Percentiles rank a stretch among this genome's conserved stretches.
These are phyloP conservation scores for Aspergillus sergii DNA, from an alignment of 2,329 filamentous ascomycete species.

Conservation along the genomic window DNA sequence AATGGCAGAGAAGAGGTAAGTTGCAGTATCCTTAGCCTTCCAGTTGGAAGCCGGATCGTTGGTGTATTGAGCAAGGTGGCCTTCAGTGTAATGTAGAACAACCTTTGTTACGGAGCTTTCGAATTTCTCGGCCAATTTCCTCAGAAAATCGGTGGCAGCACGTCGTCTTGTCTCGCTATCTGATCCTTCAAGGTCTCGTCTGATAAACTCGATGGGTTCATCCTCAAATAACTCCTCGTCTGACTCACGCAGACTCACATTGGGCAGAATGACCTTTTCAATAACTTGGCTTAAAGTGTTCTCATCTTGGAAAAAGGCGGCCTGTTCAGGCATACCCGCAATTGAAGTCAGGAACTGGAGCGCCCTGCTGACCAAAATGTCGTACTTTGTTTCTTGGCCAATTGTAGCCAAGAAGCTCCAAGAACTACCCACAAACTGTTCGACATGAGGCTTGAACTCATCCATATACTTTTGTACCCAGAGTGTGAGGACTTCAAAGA, in stretches of 20 bases:
- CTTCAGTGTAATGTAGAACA: constrained; percentile 83
- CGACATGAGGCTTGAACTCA: constrained; percentile 78
- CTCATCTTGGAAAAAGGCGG: constrained; percentile 81
- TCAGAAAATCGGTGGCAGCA: constrained; percentile 91
- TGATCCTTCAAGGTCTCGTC: constrained; percentile 90
- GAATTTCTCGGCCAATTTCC: constrained; percentile 85
- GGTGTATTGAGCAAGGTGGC: constrained; percentile 75
- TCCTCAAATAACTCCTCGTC: constrained; percentile 97
- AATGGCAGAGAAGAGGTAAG: constrained; percentile 93
- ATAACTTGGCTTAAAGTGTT: constrained; percentile 81
- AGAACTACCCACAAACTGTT: constrained; percentile 83
- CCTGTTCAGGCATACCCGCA: constrained; percentile 75
- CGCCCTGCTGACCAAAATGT: constrained; percentile 90
- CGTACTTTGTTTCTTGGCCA: constrained; percentile 87
- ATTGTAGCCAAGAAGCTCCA: constrained; percentile 90
- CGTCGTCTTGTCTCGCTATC: constrained; percentile 91
- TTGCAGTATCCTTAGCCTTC: constrained; percentile 98
- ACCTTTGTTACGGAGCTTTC: constrained; percentile 81
- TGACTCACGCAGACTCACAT: constrained; percentile 86
- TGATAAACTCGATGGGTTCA: constrained; percentile 97
- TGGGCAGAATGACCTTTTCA: constrained; percentile 93
- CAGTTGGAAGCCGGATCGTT: constrained; percentile 73
- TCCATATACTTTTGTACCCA: constrained; percentile 96
- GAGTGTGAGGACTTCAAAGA: constrained; percentile 86
- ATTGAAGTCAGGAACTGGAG: constrained; percentile 93